These are phyloP conservation scores for Sanghuangporus sanghuang DNA, from an alignment of 1,284 basidiomycete species.

Conservation along the genomic window DNA sequence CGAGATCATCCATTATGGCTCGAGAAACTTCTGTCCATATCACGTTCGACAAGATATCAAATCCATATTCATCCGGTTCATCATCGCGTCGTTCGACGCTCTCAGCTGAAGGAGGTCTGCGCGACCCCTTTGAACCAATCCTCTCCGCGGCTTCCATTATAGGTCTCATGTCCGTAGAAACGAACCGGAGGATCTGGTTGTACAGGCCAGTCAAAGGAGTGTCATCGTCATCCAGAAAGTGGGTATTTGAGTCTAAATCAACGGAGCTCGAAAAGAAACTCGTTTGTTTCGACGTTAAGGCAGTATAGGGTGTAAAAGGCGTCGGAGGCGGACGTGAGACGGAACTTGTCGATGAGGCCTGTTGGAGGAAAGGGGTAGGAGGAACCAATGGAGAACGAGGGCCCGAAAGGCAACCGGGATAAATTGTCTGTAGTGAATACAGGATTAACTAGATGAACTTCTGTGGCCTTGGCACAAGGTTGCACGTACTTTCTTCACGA, in stretches of 20 bases:
- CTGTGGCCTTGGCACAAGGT: not conserved
- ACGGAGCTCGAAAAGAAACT: slow-evolving; percentile 32
- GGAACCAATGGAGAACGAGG: slow-evolving; percentile 73
- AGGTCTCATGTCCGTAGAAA: slow-evolving; percentile 62
- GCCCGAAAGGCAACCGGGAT: slow-evolving; percentile 57
- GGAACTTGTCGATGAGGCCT: slow-evolving; percentile 18
- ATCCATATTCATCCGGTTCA: slow-evolving; percentile 38
- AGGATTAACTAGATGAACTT: slow-evolving; percentile 1
- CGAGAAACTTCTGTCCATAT: slow-evolving; percentile 82
- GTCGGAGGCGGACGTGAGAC: slow-evolving; percentile 42
- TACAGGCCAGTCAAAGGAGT: slow-evolving; percentile 70
- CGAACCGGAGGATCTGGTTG: slow-evolving; percentile 78
- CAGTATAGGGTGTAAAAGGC: slow-evolving; percentile 60
- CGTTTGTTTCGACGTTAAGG: slow-evolving; percentile 50
- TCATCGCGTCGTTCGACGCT: not conserved
- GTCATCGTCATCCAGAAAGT: slow-evolving; percentile 57
- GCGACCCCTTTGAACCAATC: slow-evolving; percentile 30
- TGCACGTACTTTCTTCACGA: slow-evolving; percentile 64
- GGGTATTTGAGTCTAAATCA: slow-evolving; percentile 27
- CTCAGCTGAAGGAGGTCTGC: not conserved
- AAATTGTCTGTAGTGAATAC: slow-evolving; percentile 50
- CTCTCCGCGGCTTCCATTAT: slow-evolving; percentile 77
- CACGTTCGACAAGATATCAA: slow-evolving; percentile 81
- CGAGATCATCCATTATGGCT: slow-evolving; percentile 81
- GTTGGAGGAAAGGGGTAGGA: not conserved